Percentiles rank a stretch among this genome's conserved stretches.
phyloP scores from a whole-genome alignment of 2,329 filamentous ascomycete species.

The Microsporum ferrugineum region DNA sequence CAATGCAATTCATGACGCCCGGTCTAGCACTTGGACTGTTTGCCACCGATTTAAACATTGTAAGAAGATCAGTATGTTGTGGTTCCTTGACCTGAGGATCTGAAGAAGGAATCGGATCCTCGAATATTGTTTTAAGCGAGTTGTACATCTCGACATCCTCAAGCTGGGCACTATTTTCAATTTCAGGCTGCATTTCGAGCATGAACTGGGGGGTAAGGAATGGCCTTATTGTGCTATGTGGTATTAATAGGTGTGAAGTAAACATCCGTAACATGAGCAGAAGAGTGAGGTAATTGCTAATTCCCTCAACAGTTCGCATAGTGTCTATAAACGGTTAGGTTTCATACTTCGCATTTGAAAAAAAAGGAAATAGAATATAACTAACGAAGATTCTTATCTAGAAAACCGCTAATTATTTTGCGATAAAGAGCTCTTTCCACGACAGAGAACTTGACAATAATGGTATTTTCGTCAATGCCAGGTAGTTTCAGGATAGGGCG shows the following conservation, averaged over 20 bases:
- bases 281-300: constrained; percentile 29
- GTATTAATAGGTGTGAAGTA: constrained; percentile 38
- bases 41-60: background rate
- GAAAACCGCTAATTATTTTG: constrained; percentile 38
- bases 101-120: background rate
- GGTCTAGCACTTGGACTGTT: constrained; percentile 13
- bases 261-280: constrained; percentile 43
- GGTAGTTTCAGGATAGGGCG: constrained; percentile 46
- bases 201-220: constrained; percentile 37
- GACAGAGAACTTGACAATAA: constrained; percentile 39
- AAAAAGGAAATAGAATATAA: background rate
- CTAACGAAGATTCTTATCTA: constrained; percentile 20
- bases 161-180: constrained; percentile 17
- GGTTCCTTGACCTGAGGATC: background rate
- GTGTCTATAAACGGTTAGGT: background rate
- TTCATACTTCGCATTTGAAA: background rate
- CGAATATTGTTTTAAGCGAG: constrained; percentile 3
- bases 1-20: constrained; percentile 27
- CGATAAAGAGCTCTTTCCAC: constrained; percentile 45
- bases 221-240: constrained; percentile 36
- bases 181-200: constrained; percentile 30
- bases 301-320: background rate
- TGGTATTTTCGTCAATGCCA: constrained; percentile 33
- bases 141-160: constrained; percentile 19
- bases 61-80: background rate